These are phyloP conservation scores for Tylopilus cervinicoccineus DNA, from an alignment of 768 basidiomycete species.

Conservation along the genomic window DNA sequence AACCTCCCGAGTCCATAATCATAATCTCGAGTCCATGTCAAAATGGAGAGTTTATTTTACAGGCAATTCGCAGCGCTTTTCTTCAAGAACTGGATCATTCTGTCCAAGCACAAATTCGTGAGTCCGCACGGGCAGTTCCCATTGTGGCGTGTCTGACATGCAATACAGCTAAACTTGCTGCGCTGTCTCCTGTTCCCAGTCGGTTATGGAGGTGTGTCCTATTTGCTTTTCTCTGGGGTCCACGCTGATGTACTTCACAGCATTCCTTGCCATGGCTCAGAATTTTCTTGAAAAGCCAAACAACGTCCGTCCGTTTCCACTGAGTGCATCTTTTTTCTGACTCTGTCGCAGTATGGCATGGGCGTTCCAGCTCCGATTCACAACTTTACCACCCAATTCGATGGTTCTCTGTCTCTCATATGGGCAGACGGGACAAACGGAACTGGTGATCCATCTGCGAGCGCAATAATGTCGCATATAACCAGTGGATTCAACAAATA, in stretches of 20 bases:
- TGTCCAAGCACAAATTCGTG: constrained; percentile 63
- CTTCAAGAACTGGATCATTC: constrained; percentile 73
- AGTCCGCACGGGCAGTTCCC: constrained; percentile 23
- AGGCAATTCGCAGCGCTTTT: constrained; percentile 57
- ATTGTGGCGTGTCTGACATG: constrained; percentile 1
- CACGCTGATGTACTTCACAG: constrained; percentile 11
- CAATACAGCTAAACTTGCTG: constrained; percentile 48
- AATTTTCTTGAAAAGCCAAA: constrained; percentile 53
- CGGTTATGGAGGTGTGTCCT: constrained; percentile 44
- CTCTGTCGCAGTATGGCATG: constrained; percentile 50
- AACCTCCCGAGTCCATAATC: no score
- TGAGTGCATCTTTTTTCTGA: not conserved
- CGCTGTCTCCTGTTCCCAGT: constrained; percentile 63
- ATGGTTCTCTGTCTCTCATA: constrained; percentile 48
- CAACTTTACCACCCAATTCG: constrained; percentile 45
- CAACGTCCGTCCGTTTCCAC: constrained; percentile 41
- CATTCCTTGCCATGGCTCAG: constrained; percentile 64
- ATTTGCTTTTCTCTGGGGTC: not conserved
- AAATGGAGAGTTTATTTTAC: constrained; percentile 44
- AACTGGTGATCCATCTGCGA: constrained; percentile 48
- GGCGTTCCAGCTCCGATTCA: constrained; percentile 51
- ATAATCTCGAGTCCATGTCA: no score
- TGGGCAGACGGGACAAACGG: constrained; percentile 71
- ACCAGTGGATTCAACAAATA: constrained; percentile 45
- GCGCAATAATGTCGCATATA: constrained; percentile 57